Evolutionary conservation across 2,329 filamentous ascomycete genomes (phyloP).

Genomic region (Aureobasidium sp.): DNA sequence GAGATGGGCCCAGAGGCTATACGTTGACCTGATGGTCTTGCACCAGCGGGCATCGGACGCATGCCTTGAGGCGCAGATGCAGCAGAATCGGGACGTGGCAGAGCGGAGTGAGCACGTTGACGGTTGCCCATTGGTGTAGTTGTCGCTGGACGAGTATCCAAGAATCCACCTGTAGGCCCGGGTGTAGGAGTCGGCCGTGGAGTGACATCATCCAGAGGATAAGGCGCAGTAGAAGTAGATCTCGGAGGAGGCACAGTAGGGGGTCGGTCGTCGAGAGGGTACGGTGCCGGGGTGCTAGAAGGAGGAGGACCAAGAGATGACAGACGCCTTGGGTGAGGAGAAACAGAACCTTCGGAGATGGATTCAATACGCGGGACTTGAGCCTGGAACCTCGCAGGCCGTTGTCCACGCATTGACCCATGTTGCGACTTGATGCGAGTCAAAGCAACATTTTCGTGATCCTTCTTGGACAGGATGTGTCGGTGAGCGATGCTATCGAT

Average conservation of each 20-base stretch:
- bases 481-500: conserved; percentile 79
- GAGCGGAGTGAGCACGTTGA: conserved; percentile 44
- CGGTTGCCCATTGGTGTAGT: conserved; percentile 40
- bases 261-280: conserved; percentile 36
- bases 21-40: conserved; percentile 18
- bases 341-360: conserved; percentile 33
- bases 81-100: conserved; percentile 32
- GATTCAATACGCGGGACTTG: conserved; percentile 33
- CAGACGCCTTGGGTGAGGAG: conserved; percentile 32
- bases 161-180: background rate
- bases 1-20: conserved; percentile 28
- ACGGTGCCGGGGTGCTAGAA: conserved; percentile 22
- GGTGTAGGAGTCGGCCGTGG: conserved; percentile 23
- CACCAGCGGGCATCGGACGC: background rate
- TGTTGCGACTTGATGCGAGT: conserved; percentile 64
- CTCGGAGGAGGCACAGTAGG: conserved; percentile 45
- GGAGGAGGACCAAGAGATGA: conserved; percentile 13
- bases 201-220: conserved; percentile 61
- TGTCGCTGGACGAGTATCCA: conserved; percentile 43
- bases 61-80: conserved; percentile 13
- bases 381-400: conserved; percentile 37
- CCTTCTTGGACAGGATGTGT: conserved; percentile 70
- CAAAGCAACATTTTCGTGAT: conserved; percentile 88
- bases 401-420: conserved; percentile 44
- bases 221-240: conserved; percentile 56